These are phyloP conservation scores for Phytophthora quininea DNA, from an alignment of 352 stramenopile genomes.

Conservation along the genomic window DNA sequence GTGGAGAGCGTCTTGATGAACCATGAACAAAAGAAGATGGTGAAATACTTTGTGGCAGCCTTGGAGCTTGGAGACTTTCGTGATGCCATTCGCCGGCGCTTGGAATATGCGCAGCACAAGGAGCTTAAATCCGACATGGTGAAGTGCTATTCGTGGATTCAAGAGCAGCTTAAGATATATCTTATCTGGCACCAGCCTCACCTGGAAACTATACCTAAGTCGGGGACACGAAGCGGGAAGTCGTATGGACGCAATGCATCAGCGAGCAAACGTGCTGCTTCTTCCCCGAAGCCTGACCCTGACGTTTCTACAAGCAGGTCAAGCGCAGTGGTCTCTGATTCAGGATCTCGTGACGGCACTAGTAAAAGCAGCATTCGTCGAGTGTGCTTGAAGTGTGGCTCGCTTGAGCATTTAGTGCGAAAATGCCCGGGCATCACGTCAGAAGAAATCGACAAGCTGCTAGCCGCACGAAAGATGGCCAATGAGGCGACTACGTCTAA, in stretches of 20 bases:
- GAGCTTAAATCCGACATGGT: not conserved
- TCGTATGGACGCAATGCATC: too few species aligned
- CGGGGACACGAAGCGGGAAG: not conserved
- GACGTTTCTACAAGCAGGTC: too few species aligned
- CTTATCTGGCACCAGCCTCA: not conserved
- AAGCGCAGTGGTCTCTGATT: too few species aligned
- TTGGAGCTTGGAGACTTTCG: not conserved
- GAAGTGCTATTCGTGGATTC: not conserved
- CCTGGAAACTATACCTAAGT: not conserved
- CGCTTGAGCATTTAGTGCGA: not conserved
- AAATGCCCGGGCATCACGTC: not conserved
- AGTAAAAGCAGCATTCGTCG: too few species aligned
- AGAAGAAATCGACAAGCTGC: not conserved
- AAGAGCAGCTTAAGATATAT: not conserved
- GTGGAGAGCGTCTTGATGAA: not conserved
- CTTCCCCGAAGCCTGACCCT: too few species aligned
- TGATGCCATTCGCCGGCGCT: not conserved
- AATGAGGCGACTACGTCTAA: too few species aligned
- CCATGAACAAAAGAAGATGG: conserved; percentile 5
- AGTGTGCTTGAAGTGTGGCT: not conserved
- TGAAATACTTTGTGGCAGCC: conserved; percentile 2
- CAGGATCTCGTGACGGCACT: too few species aligned
- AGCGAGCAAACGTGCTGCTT: too few species aligned
- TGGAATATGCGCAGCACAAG: conserved; percentile 8
- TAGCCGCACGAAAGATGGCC: not conserved